Percentiles rank a stretch among this genome's conserved stretches.
phyloP scores from a whole-genome alignment of 225 moss, liverwort and hornwort genomes.

The Asterella californica region DNA sequence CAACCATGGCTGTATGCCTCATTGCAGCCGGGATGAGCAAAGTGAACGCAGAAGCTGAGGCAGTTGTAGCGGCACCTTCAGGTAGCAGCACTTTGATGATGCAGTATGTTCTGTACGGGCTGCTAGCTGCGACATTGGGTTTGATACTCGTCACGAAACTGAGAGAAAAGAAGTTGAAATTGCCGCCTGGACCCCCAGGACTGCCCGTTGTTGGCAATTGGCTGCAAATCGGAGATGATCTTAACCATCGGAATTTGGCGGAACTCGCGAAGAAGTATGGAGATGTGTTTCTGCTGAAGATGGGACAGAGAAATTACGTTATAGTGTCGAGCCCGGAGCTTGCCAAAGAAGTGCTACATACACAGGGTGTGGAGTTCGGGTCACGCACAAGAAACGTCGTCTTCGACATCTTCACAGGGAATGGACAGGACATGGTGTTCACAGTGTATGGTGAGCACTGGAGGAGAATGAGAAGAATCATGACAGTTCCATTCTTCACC shows the following conservation, averaged over 20 bases:
- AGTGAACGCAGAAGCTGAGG: conserved; percentile 17
- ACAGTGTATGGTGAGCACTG: conserved; percentile 65
- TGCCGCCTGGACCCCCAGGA: conserved; percentile 55
- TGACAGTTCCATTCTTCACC: conserved; percentile 66
- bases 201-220: conserved; percentile 60
- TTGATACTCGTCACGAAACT: conserved; percentile 22
- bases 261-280: conserved; percentile 49
- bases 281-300: conserved; percentile 46
- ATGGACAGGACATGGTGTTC: conserved; percentile 68
- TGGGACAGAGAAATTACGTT: conserved; percentile 61
- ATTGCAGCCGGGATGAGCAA: conserved; percentile 22
- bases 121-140: conserved; percentile 23
- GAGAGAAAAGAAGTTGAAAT: conserved; percentile 43
- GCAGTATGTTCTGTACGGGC: conserved; percentile 30
- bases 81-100: conserved; percentile 31
- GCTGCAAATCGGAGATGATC: conserved; percentile 61
- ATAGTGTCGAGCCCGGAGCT: conserved; percentile 53
- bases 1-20: conserved; percentile 30
- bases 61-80: neutral
- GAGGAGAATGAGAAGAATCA: conserved; percentile 64
- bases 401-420: conserved; percentile 56
- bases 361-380: conserved; percentile 58
- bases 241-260: conserved; percentile 56
- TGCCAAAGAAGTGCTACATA: conserved; percentile 55
- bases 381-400: conserved; percentile 54